Conservation (phyloP, 305 asterid genomes). For the Salvia sclarea region DNA sequence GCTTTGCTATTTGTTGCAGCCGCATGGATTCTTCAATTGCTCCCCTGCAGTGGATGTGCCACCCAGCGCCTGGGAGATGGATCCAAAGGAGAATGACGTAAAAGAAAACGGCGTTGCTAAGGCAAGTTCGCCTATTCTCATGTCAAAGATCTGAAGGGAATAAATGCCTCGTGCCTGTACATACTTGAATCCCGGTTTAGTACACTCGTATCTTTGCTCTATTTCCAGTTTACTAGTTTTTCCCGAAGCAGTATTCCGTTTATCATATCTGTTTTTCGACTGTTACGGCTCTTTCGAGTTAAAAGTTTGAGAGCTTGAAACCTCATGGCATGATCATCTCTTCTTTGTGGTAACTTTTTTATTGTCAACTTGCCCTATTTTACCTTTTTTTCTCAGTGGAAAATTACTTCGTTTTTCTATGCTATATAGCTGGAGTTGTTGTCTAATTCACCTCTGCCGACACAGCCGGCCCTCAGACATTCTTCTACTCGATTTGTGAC, state of each 20-base stretch:
- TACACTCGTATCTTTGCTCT: background rate
- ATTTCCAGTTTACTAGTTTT: background rate
- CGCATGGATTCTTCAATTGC: conserved; percentile 94
- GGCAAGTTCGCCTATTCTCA: conserved; percentile 46
- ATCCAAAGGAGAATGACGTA: conserved; percentile 65
- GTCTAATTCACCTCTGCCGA: background rate
- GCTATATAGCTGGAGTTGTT: too few relatives aligned
- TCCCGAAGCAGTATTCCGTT: conserved; percentile 5
- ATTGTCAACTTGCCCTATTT: background rate
- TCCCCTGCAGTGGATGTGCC: conserved; percentile 96
- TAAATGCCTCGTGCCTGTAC: conserved; percentile 15
- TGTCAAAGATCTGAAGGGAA: conserved; percentile 68
- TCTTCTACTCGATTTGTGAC: background rate
- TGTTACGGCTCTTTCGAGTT: background rate
- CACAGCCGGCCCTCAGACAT: background rate
- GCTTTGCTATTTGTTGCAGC: conserved; percentile 48
- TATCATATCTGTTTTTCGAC: background rate
- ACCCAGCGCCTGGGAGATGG: conserved; percentile 62
- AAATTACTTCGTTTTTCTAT: background rate
- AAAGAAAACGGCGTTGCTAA: conserved; percentile 59
- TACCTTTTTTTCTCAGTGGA: background rate
- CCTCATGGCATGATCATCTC: background rate
- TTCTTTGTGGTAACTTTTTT: background rate
- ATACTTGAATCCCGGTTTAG: background rate
- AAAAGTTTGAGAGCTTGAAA: background rate